Percentiles rank a stretch among this genome's conserved stretches.
Conservation (phyloP, 2,329 filamentous ascomycete genomes). For the Ceratocystis huliohia region DNA sequence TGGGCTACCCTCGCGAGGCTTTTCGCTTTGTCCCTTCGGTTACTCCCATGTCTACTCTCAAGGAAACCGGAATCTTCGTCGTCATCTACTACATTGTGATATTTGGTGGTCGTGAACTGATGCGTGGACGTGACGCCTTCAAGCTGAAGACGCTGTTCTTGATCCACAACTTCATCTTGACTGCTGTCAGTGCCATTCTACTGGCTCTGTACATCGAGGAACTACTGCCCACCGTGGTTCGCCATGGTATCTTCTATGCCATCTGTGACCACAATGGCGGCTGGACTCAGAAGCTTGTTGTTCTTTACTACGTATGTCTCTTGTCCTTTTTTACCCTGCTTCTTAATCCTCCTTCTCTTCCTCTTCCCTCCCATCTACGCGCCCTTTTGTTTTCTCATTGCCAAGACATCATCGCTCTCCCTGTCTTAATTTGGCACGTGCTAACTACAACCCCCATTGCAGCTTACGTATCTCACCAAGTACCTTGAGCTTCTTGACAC, state of each 20-base stretch:
- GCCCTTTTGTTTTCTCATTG: not conserved
- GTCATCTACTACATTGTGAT: conserved; percentile 85
- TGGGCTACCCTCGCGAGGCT: conserved; percentile 72
- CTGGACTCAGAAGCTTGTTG: conserved; percentile 86
- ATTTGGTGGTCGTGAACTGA: conserved; percentile 81
- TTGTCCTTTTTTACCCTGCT: not conserved
- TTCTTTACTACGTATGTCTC: conserved; percentile 84
- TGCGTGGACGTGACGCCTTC: conserved; percentile 75
- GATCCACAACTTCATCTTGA: conserved; percentile 93
- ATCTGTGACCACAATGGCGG: conserved; percentile 75
- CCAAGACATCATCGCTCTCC: not conserved
- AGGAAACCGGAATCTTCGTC: conserved; percentile 67
- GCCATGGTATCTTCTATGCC: conserved; percentile 72
- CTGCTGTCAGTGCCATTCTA: conserved; percentile 66
- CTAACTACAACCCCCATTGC: conserved; percentile 19
- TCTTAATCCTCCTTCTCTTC: not conserved
- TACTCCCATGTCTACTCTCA: conserved; percentile 83
- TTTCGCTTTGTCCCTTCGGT: conserved; percentile 71
- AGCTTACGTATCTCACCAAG: conserved; percentile 98
- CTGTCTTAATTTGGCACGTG: not conserved
- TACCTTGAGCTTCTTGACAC: conserved; percentile 94
- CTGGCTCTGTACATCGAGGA: conserved; percentile 83
- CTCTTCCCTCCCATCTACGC: not conserved
- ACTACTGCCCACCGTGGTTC: conserved; percentile 67
- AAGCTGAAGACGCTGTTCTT: conserved; percentile 82